These are phyloP conservation scores for Alternaria novae-zelandiae DNA, from an alignment of 2,329 filamentous ascomycete species.

Conservation along the genomic window DNA sequence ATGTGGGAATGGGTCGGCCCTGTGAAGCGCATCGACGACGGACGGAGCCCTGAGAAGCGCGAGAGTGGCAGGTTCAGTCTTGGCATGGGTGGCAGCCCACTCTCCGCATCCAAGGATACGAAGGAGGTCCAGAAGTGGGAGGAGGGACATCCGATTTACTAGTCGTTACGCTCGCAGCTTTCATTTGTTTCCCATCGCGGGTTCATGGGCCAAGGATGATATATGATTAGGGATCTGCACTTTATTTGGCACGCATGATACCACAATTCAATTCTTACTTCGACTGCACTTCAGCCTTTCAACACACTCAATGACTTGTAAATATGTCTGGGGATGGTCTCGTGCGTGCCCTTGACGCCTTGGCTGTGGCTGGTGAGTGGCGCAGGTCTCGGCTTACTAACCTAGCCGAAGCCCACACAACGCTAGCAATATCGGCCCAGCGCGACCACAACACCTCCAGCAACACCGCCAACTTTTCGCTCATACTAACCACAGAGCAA, in stretches of 20 bases:
- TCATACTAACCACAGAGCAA: slow-evolving; percentile 44
- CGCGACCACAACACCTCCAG: slow-evolving; percentile 33
- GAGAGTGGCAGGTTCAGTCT: slow-evolving; percentile 43
- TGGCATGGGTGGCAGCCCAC: slow-evolving; percentile 41
- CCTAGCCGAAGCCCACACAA: slow-evolving; percentile 42
- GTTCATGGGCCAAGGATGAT: background rate
- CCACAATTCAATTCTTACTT: slow-evolving; percentile 23
- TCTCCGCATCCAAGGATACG: slow-evolving; percentile 36
- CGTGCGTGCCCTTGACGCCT: background rate
- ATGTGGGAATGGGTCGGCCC: slow-evolving; percentile 75
- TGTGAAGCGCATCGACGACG: slow-evolving; percentile 56
- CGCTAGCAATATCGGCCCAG: slow-evolving; percentile 33
- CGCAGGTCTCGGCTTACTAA: slow-evolving; percentile 25
- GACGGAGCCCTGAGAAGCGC: slow-evolving; percentile 36
- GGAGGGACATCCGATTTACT: slow-evolving; percentile 57
- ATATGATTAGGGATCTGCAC: background rate
- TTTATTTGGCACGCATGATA: slow-evolving; percentile 34
- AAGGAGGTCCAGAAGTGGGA: slow-evolving; percentile 52
- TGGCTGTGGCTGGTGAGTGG: slow-evolving; percentile 26
- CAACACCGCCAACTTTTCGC: slow-evolving; percentile 45
- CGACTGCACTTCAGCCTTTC: background rate
- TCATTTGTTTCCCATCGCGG: slow-evolving; percentile 2
- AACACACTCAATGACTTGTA: background rate
- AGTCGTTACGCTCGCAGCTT: slow-evolving; percentile 9
- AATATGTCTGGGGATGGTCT: background rate